Evolutionary conservation across 176 grass and related monocot genomes (phyloP), one percentile per base, ranked within the genome.

Genomic region (Hyparrhenia diplandra): DNA sequence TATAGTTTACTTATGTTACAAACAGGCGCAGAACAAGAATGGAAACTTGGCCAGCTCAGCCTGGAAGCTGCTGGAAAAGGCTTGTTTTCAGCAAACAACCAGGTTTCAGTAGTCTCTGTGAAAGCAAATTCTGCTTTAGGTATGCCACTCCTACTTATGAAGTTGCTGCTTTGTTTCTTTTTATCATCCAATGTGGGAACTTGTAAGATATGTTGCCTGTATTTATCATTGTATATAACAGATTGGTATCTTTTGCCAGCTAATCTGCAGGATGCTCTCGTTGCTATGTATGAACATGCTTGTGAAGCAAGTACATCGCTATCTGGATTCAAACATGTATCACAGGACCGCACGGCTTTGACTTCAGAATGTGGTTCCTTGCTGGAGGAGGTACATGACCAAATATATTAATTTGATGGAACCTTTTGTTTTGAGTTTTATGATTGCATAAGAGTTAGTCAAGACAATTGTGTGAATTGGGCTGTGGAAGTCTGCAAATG

Each of bases 291-390:
- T 72, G 84, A 79, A 78, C 31, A 72, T 79, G 82, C 86, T 85
- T 86, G 65, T 84, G 86, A 93, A 89, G 88, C 77, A 70, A 85
- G 51, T 85, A 60, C 80, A 68, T 91, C 85, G 80, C 80, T 98
- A 77, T 92, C 95, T 91, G 86, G 83, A 78, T 98, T 94, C 78
- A 87, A 85, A 83, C 75, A 80, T 91, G 76, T 89, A 89, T 94
- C 95, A 58, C 93, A 91, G 78, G 90, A 91, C 14, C 88, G 84
- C 55, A 90, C 95, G 87, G 90, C 95, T 78, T 89, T 98, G 88
- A 98, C 92, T 89, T 78, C 90, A 82, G 95, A 98, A 87, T 94
- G 95, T 87, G 95, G 92, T 85, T 92, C 92, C 43, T 92, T 98
- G 83, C 88, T 98, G 1, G 95, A 98, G 76, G 95, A 98, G 95